Conservation (phyloP, 768 basidiomycete genomes). For the Kwoniella dejecticola region DNA sequence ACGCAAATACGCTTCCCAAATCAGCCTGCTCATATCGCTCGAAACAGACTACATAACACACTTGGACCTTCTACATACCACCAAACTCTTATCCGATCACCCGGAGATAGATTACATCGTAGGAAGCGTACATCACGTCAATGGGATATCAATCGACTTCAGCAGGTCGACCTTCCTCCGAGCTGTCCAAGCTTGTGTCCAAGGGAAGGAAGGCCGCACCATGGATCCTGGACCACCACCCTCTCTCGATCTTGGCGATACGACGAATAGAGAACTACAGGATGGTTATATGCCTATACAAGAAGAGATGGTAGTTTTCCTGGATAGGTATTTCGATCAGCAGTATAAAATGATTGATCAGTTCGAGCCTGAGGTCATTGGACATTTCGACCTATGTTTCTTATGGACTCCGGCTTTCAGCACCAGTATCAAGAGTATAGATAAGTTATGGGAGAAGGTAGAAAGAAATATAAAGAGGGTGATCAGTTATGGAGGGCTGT, state of each 20-base stretch:
- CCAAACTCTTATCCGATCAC: slow-evolving; percentile 61
- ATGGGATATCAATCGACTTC: slow-evolving; percentile 87
- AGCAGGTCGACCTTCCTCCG: slow-evolving; percentile 67
- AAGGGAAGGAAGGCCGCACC: slow-evolving; percentile 9
- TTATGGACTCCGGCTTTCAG: slow-evolving; percentile 69
- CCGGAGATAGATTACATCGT: slow-evolving; percentile 79
- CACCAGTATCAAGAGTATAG: slow-evolving; percentile 59
- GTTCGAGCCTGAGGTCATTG: slow-evolving; percentile 83
- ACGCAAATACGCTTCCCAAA: slow-evolving; percentile 63
- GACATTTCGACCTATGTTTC: slow-evolving; percentile 89
- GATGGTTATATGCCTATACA: slow-evolving; percentile 40
- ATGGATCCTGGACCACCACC: slow-evolving; percentile 25
- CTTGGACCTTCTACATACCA: slow-evolving; percentile 66
- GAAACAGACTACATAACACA: slow-evolving; percentile 87
- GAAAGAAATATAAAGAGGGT: slow-evolving; percentile 75
- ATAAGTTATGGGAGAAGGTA: slow-evolving; percentile 64
- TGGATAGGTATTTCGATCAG: slow-evolving; percentile 74
- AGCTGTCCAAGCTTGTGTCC: slow-evolving; percentile 36
- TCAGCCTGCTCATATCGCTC: slow-evolving; percentile 79
- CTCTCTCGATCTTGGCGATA: slow-evolving; percentile 7
- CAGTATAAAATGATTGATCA: slow-evolving; percentile 72
- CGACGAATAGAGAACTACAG: slow-evolving; percentile 41
- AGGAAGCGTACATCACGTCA: slow-evolving; percentile 90
- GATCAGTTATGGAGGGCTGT: slow-evolving; percentile 79
- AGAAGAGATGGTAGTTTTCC: slow-evolving; percentile 28